Evolutionary conservation across 1,139 yeast species (phyloP), one percentile per base, ranked within the genome.

Genomic region (Hemisphaericaspora lyxosophila): DNA sequence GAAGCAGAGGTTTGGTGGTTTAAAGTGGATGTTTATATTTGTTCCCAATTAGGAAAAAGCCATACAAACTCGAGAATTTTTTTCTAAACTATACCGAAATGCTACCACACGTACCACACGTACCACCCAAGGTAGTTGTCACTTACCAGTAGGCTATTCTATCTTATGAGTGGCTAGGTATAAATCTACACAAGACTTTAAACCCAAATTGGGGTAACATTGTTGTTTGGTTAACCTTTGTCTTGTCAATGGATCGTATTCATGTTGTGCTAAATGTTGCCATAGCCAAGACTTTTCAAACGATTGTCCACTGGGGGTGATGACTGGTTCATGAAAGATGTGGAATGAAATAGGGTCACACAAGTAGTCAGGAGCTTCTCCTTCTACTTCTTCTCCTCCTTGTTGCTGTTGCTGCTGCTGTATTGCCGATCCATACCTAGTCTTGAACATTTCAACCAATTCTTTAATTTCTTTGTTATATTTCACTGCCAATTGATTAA

Each of bases 321-420:
- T 55, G 9, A 73, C 77, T 0, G 78, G 78, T 34, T 73, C 69
- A 27, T 47, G 48, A 47, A 72, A 71, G 23, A 73, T 42, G 33
- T 66, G 64, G 49, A 70, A 70, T 2, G 76, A 65, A 20, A 73
- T 68, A 4, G 79, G 79, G 43, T 73, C 77, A 11, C 69, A 44
- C n/a, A 71, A 49, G 36, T 55, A 60, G 20, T 69, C 76, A 0
- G 78, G 78, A 2, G 65, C 64, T 16, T 67, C 68, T n/a, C 45
- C 49, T n/a, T 38, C 34, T 7, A 20, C 24, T 7, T 17, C 14
- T 6, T 22, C 30, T n/a, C n/a, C 13, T 8, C 27, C 8, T n/a
- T 15, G 11, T 27, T 27, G 19, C 11, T 16, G 14, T 7, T 26
- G 5, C 16, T 13, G 35, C 33, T 7, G 45, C 50, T 25, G 27